Percentiles rank a stretch among this genome's conserved stretches.
phyloP scores from a whole-genome alignment of 2,329 filamentous ascomycete species.

The Simplicillium aogashimaense region DNA sequence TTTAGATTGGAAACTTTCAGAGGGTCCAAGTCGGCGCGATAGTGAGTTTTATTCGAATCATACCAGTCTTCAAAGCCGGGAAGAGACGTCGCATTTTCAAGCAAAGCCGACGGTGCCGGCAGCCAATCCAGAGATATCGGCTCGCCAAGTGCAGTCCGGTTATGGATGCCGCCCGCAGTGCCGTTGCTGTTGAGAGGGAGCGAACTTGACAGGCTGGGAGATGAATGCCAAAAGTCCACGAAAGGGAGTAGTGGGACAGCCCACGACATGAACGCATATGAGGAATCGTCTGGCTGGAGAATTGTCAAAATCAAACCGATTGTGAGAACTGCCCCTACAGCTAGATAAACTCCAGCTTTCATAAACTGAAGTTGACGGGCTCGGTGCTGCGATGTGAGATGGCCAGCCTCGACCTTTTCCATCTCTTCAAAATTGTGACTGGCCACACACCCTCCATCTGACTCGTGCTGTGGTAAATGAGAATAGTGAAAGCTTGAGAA shows the following conservation, averaged over 20 bases:
- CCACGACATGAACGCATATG: conserved; percentile 24
- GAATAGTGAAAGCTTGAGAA: conserved; percentile 8
- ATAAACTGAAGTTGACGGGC: not conserved
- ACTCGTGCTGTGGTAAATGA: conserved; percentile 14
- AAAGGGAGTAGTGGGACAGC: conserved; percentile 21
- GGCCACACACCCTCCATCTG: conserved; percentile 7
- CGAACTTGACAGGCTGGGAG: conserved; percentile 15
- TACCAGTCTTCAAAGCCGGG: conserved; percentile 19
- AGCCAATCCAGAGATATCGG: conserved; percentile 15
- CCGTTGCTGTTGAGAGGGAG: conserved; percentile 11
- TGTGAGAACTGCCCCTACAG: conserved; percentile 8
- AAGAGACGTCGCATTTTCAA: conserved; percentile 2
- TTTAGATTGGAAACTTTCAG: conserved; percentile 29
- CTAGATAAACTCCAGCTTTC: conserved; percentile 6
- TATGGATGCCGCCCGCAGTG: conserved; percentile 13
- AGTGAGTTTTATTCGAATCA: conserved; percentile 14
- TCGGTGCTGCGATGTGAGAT: conserved; percentile 1
- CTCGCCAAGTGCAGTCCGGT: conserved; percentile 15
- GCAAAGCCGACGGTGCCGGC: conserved; percentile 6
- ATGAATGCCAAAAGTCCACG: conserved; percentile 19
- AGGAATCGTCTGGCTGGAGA: conserved; percentile 17
- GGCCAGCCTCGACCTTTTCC: conserved; percentile 2
- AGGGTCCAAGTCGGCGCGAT: conserved; percentile 25
- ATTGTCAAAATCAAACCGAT: conserved; percentile 11
- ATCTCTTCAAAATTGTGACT: conserved; percentile 6